Conservation (phyloP, 352 stramenopile species). For the Halophytophthora polymorphica region DNA sequence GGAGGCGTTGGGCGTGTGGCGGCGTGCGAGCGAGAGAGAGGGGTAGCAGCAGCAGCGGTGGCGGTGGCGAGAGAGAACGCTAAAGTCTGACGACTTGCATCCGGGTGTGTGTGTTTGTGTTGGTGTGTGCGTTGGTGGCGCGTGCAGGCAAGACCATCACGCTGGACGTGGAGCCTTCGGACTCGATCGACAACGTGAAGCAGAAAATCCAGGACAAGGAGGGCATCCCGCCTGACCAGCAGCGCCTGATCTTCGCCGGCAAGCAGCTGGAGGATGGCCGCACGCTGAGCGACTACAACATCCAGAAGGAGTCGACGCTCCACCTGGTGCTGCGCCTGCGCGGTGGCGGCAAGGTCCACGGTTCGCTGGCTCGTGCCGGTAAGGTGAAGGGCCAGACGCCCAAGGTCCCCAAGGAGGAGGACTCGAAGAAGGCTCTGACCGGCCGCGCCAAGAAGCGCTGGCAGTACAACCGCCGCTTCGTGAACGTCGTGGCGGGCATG, state of each 20-base stretch:
- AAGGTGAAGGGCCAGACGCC: constrained; percentile 99
- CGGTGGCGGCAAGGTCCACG: constrained; percentile 98
- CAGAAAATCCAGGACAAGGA: constrained; percentile 92
- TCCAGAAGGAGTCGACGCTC: constrained; percentile 96
- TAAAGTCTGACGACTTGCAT: too few relatives aligned
- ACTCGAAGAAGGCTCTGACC: constrained; percentile 96
- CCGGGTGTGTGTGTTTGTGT: neutral
- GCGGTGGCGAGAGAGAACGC: too few relatives aligned
- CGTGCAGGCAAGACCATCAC: constrained; percentile 89
- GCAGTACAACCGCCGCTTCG: constrained; percentile 99
- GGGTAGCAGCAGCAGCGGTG: too few relatives aligned
- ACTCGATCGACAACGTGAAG: too few relatives aligned
- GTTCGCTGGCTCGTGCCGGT: constrained; percentile 99
- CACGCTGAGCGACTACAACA: constrained; percentile 93
- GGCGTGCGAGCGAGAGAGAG: too few relatives aligned
- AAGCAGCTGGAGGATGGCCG: constrained; percentile 91
- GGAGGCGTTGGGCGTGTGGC: neutral
- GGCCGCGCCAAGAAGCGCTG: constrained; percentile 99
- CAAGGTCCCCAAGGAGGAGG: constrained; percentile 99
- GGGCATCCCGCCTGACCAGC: constrained; percentile 91
- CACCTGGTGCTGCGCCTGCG: constrained; percentile 95
- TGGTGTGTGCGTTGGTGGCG: neutral
- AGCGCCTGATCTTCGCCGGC: constrained; percentile 93
- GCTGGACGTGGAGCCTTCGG: too few relatives aligned
- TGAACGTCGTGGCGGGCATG: constrained; percentile 97